Evolutionary conservation across 305 asterid genomes (phyloP), one percentile per base, ranked within the genome.

Genomic region (Lippia alba): DNA sequence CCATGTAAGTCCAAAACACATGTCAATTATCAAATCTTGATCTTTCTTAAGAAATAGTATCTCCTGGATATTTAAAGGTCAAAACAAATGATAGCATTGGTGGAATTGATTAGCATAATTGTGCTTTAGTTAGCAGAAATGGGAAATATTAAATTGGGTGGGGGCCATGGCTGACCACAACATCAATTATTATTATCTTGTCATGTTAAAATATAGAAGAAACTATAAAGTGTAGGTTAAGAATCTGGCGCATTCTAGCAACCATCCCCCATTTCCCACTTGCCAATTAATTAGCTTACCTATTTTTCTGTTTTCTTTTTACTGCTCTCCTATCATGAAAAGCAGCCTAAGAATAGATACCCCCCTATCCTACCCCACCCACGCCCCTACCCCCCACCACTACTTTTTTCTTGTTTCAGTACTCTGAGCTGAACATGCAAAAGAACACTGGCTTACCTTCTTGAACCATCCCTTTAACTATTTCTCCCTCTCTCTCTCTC

Each of bases 221-320:
- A 0, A 30, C 15, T 36, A 66, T 53, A 72, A 72, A 59, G 73
- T 66, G 57, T 53, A 60, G 69, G 32, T 60, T 55, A 74, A 67
- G 79, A 74, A 74, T 79, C 74, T 53, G 53, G 80, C 74, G 82
- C 80, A 79, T 77, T 61, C 64, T 77, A 82, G 78, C 79, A 74
- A 30, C 46, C 1, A 53, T 64, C 67, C 74, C 61, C 34, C 41
- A 36, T 0, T 34, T 64, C 67, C 76, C 61, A 50, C 59, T 59
- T 41, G 62, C 76, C 74, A 69, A 48, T 71, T 71, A 71, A 76
- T 66, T 56, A 18, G 64, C 14, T 36, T 19, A 33, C 20, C 63
- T 44, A 51, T 57, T 53, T 64, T 58, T 40, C 57, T 11, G 69
- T 57, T 64, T 53, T 56, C 8, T 54, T 44, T 73, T 58, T 51